A percentile compares a stretch with the other conserved stretches of the same genome.
Conservation (phyloP, 345 rosid species). For the Litchi chinensis region DNA sequence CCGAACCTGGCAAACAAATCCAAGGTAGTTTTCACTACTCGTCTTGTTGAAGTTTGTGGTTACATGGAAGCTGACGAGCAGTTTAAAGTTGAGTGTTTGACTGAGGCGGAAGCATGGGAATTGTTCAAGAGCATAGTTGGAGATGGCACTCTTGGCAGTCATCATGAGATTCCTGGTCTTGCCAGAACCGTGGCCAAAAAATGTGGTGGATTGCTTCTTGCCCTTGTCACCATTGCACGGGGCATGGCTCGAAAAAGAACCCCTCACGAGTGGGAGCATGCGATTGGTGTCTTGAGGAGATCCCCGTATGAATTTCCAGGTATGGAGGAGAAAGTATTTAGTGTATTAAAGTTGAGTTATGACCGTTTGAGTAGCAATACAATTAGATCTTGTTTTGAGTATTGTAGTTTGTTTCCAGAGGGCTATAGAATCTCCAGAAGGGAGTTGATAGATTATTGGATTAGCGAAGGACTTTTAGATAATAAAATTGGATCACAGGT, state of each 20-base stretch:
- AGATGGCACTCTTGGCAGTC: not conserved
- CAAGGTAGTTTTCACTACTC: constrained; percentile 17
- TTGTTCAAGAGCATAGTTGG: constrained; percentile 2
- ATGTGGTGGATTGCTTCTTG: too few species aligned
- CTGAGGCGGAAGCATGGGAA: not conserved
- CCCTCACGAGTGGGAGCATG: too few species aligned
- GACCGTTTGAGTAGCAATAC: too few species aligned
- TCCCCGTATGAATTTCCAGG: constrained; percentile 10
- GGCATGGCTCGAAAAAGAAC: too few species aligned
- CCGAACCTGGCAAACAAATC: not conserved
- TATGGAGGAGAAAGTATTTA: too few species aligned
- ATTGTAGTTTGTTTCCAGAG: constrained; percentile 23
- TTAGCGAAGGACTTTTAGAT: constrained; percentile 31
- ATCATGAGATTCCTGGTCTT: too few species aligned
- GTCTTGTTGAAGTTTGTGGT: constrained; percentile 1
- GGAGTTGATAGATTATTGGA: constrained; percentile 26
- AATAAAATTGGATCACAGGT: not conserved
- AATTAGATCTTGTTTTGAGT: too few species aligned
- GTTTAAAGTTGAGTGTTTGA: constrained; percentile 7
- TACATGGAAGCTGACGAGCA: constrained; percentile 1
- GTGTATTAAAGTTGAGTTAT: too few species aligned
- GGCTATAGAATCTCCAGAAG: constrained; percentile 9
- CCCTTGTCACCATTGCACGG: too few species aligned
- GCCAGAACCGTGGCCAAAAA: too few species aligned
- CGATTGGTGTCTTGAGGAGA: too few species aligned